Evolutionary conservation across 78 protist species (phyloP), one percentile per base, ranked within the genome.

Genomic region (Dictyostelium brefeldianum): DNA sequence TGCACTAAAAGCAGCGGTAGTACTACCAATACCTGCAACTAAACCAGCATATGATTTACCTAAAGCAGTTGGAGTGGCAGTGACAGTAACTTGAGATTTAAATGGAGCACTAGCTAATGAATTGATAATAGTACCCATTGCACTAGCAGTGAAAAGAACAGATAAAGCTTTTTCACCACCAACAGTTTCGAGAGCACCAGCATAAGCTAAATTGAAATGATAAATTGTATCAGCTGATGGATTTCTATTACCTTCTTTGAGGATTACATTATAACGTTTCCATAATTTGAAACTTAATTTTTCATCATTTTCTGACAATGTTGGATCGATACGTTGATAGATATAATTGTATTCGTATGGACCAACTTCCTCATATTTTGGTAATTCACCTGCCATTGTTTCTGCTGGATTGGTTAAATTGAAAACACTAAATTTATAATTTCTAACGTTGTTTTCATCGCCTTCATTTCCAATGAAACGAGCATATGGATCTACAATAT

Each of bases 131-230:
- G 12, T 27, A 17, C 48, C 75, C 27, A 31, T 67, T 43, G 79
- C 56, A 18, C 41, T 22, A 3, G 82, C 57, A 62, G 78, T 15
- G 6, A 84, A 10, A 36, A 43, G 50, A 1, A 84, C 17, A 46
- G 81, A 15, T 14, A 74, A 57, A 12, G n/a, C 56, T 5, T 6
- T 5, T 59, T 74, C 81, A 56, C 73, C n/a, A 47, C 82, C 83
- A 4, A 50, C 82, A 5, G 11, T 0, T 3, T 54, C 7, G 10
- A 84, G 27, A 29, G 77, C 59, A n/a, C 75, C 82, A 41, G 12
- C 54, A 47, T 84, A 84, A 18, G 75, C 92, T 18, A 84, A 25
- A 56, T 84, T 84, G 75, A 84, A 84, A 43, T 84, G 92, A 41
- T 71, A 74, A 41, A 84, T 84, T 1, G 51, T 50, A 47, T 84